Evolutionary conservation across 495 filamentous ascomycete species (phyloP), one percentile per base, ranked within the genome.

Genomic region (Talaromyces stipitatus): DNA sequence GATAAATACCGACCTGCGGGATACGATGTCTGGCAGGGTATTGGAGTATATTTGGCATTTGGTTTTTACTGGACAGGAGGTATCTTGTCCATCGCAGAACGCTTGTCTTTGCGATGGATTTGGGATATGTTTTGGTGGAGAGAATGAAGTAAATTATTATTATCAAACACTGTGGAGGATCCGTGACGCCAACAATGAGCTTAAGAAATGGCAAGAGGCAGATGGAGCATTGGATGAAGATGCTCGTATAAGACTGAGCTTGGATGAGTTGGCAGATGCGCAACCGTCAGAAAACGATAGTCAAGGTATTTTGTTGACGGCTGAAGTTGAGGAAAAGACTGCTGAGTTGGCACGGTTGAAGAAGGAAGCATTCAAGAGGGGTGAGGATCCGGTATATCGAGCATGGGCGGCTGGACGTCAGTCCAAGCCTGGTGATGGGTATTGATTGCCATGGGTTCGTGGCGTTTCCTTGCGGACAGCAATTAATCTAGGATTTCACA

Each of bases 1-100:
- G 26, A 62, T 89, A 28, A 72, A 75, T 36, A 87, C 83, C 14
- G 73, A 78, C 33, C 65, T 84, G 29, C 78, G 76, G 56, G 85
- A 91, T 64, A 84, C 81, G 59, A 76, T 91, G 45, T 79, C 83
- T 2, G 88, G 88, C 3, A 79, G 88, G 22, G 78, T 89, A 9
- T 87, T 84, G 81, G 87, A 90, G 72, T 90, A 91, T 65, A 70
- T 86, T 3, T 91, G 85, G 85, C 85, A 86, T 56, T 85, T 77
- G 58, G 69, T 90, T n/a, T 90, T 90, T 60, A 79, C 78, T 2
- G 75, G 78, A 8, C 46, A 82, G 28, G 71, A 77, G 6, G 71
- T 82, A 8, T 66, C 79, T 38, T 91, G 88, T 62, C 85, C 86
- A 11, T 72, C 72, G 20, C 81, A 86, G 68, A 79, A 84, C 62